Percentiles rank a stretch among this genome's conserved stretches.
Conservation (phyloP, 2,329 filamentous ascomycete species). For the Fusarium sulawesiense region DNA sequence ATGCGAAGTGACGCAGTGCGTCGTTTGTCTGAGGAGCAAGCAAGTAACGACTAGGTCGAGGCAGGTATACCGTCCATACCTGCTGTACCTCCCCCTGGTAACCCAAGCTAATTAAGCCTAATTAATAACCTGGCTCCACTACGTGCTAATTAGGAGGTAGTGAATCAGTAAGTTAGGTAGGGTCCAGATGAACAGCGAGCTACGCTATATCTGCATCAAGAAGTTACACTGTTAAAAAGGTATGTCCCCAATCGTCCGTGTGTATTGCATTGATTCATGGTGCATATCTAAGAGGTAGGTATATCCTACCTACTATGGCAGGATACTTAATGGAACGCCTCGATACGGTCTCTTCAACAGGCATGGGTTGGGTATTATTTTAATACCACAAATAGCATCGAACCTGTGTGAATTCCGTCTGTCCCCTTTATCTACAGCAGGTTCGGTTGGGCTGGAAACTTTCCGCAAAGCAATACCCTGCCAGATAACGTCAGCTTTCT, state of each 20-base stretch:
- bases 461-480: not conserved
- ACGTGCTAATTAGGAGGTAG: constrained; percentile 5
- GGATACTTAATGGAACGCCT: not conserved
- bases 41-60: constrained; percentile 30
- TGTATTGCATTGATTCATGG: not conserved
- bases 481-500: constrained; percentile 6
- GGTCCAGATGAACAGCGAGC: not conserved
- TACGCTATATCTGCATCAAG: not conserved
- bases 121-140: constrained; percentile 5
- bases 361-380: not conserved
- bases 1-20: constrained; percentile 48
- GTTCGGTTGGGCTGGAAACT: not conserved
- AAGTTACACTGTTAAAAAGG: not conserved
- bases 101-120: constrained; percentile 23
- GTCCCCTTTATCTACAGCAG: not conserved
- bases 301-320: not conserved
- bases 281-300: not conserved
- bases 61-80: constrained; percentile 32
- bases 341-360: not conserved
- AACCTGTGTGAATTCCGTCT: not conserved
- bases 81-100: constrained; percentile 36
- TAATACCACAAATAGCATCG: not conserved
- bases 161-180: not conserved
- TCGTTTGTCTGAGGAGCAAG: constrained; percentile 47
- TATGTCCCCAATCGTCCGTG: not conserved